phyloP scores from a whole-genome alignment of 1,139 yeast species.

The Schizosaccharomyces versatilis region DNA sequence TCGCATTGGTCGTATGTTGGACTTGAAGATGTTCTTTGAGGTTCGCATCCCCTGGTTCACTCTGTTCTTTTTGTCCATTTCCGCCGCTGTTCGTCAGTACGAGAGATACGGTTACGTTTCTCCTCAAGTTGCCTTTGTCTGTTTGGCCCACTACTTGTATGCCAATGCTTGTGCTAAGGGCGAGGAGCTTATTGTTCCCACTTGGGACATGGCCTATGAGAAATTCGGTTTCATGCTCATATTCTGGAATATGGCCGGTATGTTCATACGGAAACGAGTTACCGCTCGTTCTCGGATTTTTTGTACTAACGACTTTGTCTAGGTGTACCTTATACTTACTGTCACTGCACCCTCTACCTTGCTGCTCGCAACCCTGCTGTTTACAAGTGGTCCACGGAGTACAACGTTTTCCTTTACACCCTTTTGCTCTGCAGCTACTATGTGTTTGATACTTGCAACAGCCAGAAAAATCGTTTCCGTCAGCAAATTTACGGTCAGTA shows the following conservation, averaged over 20 bases:
- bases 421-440: constrained; percentile 52
- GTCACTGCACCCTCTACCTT: constrained; percentile 71
- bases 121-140: constrained; percentile 50
- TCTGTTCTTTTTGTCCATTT: constrained; percentile 53
- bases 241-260: constrained; percentile 94
- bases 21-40: constrained; percentile 89
- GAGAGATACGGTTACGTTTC: constrained; percentile 61
- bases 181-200: constrained; percentile 87
- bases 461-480: constrained; percentile 86
- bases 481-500: constrained; percentile 66
- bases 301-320: neutral
- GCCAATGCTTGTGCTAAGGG: constrained; percentile 96
- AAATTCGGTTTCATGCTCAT: constrained; percentile 94
- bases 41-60: constrained; percentile 95
- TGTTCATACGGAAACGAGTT: constrained; percentile 2
- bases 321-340: constrained; percentile 78
- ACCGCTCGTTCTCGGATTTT: neutral
- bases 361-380: constrained; percentile 65
- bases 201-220: constrained; percentile 99
- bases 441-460: constrained; percentile 85
- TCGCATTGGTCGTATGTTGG: constrained; percentile 61
- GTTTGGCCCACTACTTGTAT: constrained; percentile 77
- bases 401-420: constrained; percentile 35
- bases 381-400: constrained; percentile 45
- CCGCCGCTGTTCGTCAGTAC: constrained; percentile 54